Base-by-base conservation (phyloP, 2,329 filamentous ascomycete species). In the Aureobasidium sp. region DNA sequence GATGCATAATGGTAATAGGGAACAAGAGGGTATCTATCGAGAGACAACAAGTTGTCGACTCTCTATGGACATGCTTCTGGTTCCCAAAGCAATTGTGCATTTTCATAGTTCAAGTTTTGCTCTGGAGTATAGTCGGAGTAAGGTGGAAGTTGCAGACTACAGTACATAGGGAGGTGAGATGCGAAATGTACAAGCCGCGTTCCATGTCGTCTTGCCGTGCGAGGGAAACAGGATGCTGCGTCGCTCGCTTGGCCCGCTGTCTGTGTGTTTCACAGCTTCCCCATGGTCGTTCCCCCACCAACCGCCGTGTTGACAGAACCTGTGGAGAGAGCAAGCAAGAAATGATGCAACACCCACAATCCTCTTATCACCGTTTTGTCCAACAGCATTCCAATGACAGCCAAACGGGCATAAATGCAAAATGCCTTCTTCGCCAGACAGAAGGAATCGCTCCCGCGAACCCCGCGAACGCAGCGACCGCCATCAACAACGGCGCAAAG, bases 401-500 rank as follows among this genome's bases (percentile, higher is more conserved):
- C 37, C 36, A 34, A 53, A 21, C 34, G 34, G 16, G 13, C 16
- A 15, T 13, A 15, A 55, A 39, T 30, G 25, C 27, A 37, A 30
- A 25, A 59, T 59, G 57, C 44, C 57, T n/a, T 25, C 39, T n/a
- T 36, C 53, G 27, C 42, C 42, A 27, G 39, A 36, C 16, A 37
- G 21, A 70, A 71, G 36, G 69, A 68, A 16, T 27, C 15, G n/a
- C 15, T 34, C 29, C 11, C 47, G n/a, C 34, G 50, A 54, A n/a
- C 37, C 25, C n/a, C 9, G 25, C 67, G 68, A 25, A 67, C 68
- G 25, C 66, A 41, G 10, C 66, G 67, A 27, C 65, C 68, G 25
- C 66, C 71, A 15, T 66, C 71, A 47, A 53, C 65, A 70, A 41
- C 64, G 69, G 36, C 60, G 70, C 59, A 64, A 69, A 57, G 69